Base-by-base conservation (phyloP, 1,284 basidiomycete species). In the Papiliotrema flavescens region DNA sequence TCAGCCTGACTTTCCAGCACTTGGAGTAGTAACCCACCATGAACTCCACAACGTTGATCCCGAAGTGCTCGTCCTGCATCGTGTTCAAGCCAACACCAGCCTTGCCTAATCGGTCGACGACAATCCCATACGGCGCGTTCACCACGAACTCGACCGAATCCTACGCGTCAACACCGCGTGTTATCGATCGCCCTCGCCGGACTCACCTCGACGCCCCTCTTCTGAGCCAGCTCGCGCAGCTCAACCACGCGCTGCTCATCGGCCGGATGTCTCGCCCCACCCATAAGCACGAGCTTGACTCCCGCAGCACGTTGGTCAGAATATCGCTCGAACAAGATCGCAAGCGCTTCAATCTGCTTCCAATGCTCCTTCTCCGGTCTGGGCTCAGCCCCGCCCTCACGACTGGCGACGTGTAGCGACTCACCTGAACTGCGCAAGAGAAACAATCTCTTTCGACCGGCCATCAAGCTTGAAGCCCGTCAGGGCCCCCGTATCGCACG, bases 41-140 rank as follows among this genome's bases (percentile, higher is more conserved):
- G 66, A 90, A 95, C 73, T 99, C 95, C 8, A 98, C 95, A 19
- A 99, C 83, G 65, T 94, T 96, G 73, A 99, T 98, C 1, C 96
- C 96, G 65, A 98, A 98, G 73, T 99, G 95, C 75, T 99, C 96
- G 70, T 98, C 94, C 1, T 94, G 84, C 95, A 99, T 99, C 3
- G 95, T 98, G 69, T 90, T 95, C 23, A 98, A 72, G 0, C 96
- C 95, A 4, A 97, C 81, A 55, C 86, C 89, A 0, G 92, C 86
- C 15, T 77, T 76, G 0, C 84, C 82, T 1, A 98, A 80, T 78
- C 85, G 84, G 1, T 75, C 60, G 1, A 94, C 80, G 58, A 98
- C 82, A 9, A 81, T 80, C 0, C 83, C 62, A 63, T 88, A 98
- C 1, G 87, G 77, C 0, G 90, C 90, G 64, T 98, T 98, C 45